phyloP scores from a whole-genome alignment of 257 asterid genomes.

The Avicennia marina region DNA sequence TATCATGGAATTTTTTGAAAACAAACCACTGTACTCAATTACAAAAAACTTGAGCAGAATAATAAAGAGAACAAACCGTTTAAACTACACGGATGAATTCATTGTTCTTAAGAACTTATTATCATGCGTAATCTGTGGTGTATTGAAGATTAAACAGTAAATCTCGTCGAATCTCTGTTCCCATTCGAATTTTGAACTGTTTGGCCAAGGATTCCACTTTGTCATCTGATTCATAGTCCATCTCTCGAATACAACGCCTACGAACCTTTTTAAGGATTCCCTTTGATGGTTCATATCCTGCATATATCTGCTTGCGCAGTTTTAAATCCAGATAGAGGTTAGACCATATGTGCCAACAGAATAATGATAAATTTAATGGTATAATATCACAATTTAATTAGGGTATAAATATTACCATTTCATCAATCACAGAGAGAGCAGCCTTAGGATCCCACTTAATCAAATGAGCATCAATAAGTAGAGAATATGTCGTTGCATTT shows the following conservation, averaged over 20 bases:
- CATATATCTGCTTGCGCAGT: constrained; percentile 42
- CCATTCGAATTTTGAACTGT: constrained; percentile 41
- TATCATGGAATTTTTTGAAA: too few relatives aligned
- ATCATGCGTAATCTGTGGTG: constrained; percentile 36
- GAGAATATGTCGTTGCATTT: constrained; percentile 62
- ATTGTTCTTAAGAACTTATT: constrained; percentile 27
- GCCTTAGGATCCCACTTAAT: constrained; percentile 62
- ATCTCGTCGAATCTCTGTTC: constrained; percentile 55
- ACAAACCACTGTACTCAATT: too few relatives aligned
- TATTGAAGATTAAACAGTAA: constrained; percentile 52
- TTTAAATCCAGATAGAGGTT: constrained; percentile 1
- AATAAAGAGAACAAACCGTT: background rate
- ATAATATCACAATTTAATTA: background rate
- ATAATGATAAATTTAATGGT: background rate
- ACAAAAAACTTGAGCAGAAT: constrained; percentile 15
- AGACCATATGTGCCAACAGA: background rate
- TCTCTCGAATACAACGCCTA: constrained; percentile 79
- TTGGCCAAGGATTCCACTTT: constrained; percentile 47
- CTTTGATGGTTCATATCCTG: constrained; percentile 63
- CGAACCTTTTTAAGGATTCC: constrained; percentile 68
- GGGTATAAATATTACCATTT: constrained; percentile 56
- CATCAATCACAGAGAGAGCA: constrained; percentile 60
- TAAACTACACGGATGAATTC: background rate
- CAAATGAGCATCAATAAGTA: constrained; percentile 80
- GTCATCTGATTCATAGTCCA: constrained; percentile 59